phyloP scores from a whole-genome alignment of 257 asterid species.

The Orobanche coerulescens region DNA sequence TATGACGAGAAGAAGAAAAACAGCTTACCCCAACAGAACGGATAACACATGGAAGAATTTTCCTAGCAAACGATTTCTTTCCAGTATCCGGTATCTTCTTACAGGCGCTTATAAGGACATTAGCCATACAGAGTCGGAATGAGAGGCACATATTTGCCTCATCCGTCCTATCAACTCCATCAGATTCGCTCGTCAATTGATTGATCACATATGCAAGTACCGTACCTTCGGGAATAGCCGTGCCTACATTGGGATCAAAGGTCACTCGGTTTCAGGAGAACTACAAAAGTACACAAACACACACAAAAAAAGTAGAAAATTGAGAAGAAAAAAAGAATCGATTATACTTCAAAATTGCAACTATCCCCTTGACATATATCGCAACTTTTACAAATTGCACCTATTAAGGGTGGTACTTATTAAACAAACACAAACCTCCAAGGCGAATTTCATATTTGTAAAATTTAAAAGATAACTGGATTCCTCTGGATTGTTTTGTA shows the following conservation, averaged over 20 bases:
- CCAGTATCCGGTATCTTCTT: conserved; percentile 58
- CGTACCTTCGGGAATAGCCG: conserved; percentile 28
- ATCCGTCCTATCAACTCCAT: conserved; percentile 20
- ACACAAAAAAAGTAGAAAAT: too few relatives aligned
- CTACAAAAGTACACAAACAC: too few relatives aligned
- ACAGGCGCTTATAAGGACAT: conserved; percentile 79
- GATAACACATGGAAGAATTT: conserved; percentile 44
- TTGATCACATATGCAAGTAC: conserved; percentile 48
- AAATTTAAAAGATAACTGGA: background rate
- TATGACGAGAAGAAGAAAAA: background rate
- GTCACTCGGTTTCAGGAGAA: conserved; percentile 6
- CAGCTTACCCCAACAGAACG: conserved; percentile 36
- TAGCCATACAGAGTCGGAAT: conserved; percentile 79
- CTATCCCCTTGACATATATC: too few relatives aligned
- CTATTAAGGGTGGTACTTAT: too few relatives aligned
- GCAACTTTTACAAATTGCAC: too few relatives aligned
- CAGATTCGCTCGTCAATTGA: conserved; percentile 34
- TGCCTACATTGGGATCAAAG: conserved; percentile 34
- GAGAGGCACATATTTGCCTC: conserved; percentile 32
- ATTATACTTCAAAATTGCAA: too few relatives aligned
- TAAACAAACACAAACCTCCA: background rate
- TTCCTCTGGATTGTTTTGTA: background rate
- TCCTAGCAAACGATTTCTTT: conserved; percentile 49
- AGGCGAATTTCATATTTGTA: background rate
- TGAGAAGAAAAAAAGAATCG: background rate